These are phyloP conservation scores for Populus hybrid DNA, from an alignment of 441 rosid genomes.

Conservation along the genomic window DNA sequence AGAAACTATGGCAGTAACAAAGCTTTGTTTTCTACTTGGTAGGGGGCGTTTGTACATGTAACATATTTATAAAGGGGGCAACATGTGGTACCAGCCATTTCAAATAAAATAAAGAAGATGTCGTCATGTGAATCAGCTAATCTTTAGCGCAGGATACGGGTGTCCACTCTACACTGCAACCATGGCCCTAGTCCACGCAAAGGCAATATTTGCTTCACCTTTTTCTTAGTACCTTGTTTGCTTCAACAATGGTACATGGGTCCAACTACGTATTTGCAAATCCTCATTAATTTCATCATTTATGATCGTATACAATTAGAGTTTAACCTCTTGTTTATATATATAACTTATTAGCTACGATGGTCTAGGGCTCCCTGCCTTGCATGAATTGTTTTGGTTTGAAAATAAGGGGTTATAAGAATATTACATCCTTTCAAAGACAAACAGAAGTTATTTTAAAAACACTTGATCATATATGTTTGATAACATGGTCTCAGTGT, in stretches of 20 bases:
- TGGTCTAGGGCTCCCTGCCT: background rate
- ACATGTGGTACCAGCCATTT: background rate
- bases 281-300: no score
- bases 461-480: background rate
- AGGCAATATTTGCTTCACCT: constrained; percentile 12
- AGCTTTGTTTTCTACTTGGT: background rate
- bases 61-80: constrained; percentile 16
- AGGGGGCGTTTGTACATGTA: background rate
- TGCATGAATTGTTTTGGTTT: background rate
- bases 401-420: no score
- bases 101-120: constrained; percentile 19
- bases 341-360: background rate
- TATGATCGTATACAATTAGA: no score
- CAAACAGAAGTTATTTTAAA: no score
- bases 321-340: no score
- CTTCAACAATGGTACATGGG: constrained; percentile 10
- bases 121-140: constrained; percentile 32
- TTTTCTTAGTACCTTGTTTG: constrained; percentile 15
- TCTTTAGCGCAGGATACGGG: constrained; percentile 55
- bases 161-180: constrained; percentile 15
- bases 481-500: no score
- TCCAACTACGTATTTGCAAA: background rate
- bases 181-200: constrained; percentile 28
- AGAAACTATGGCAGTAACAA: background rate
- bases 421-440: no score